Base-by-base conservation (phyloP, 1,284 basidiomycete species). In the Testicularia cyperi region DNA sequence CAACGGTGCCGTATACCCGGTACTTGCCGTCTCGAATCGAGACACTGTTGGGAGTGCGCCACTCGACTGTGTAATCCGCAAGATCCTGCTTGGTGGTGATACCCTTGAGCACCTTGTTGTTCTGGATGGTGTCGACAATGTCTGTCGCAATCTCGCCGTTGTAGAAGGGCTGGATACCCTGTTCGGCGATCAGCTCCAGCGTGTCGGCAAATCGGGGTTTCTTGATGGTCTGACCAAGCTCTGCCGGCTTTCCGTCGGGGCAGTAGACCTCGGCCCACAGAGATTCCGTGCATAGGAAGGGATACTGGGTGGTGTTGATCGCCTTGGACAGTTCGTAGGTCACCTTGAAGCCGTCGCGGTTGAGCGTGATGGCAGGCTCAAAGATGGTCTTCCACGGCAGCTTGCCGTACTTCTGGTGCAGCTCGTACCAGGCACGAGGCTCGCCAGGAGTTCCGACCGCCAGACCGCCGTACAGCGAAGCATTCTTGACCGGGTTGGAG, bases 401-500 rank as follows among this genome's bases (percentile, higher is more conserved):
- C 28, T 61, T 63, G n/a, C 77, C 77, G 37, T 74, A 68, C 36
- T 56, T 45, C 19, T 51, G 38, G 33, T 77, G 75, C 5, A 77
- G 53, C 19, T 47, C 57, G 54, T 77, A 70, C 57, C 65, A 77
- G 1, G 73, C 77, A 16, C 72, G 58, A 27, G 75, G 51, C 53
- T 78, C 77, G 18, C 77, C 77, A 1, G 77, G 77, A 12, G 77
- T 70, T 4, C 72, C 75, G 3, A 71, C 73, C 12, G 77, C 61
- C n/a, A 76, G 48, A 5, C 74, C 74, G 3, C 73, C 67, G 27
- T 56, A 44, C 5, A 49, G 33, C 13, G 54, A 37, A n/a, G 48
- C 33, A 12, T 46, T 54, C 28, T 53, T 19, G 54, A 63, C 36
- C 21, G 69, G 28, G 42, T 53, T 33, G 30, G 29, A 24, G 15